Evolutionary conservation across 768 basidiomycete species (phyloP).

Genomic region (Boletus barrowsii): DNA sequence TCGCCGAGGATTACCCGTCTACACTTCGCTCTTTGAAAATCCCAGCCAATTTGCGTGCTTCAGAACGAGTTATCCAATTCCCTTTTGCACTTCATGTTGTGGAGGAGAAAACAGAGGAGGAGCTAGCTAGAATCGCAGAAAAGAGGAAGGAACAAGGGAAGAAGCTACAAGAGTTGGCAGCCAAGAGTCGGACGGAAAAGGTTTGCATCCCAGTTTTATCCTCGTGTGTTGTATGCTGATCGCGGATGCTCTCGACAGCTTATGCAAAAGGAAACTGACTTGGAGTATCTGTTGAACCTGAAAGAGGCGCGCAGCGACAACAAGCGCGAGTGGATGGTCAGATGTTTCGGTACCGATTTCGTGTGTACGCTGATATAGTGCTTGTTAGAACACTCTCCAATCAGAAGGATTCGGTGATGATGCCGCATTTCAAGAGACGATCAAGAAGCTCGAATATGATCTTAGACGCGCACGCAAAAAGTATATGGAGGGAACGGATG

Average conservation of each 20-base stretch:
- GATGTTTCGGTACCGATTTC: slow-evolving; percentile 14
- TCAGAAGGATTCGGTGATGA: slow-evolving; percentile 77
- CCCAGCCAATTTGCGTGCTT: slow-evolving; percentile 58
- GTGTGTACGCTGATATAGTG: background rate
- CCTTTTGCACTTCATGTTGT: slow-evolving; percentile 62
- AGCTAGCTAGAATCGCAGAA: slow-evolving; percentile 73
- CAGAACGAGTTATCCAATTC: slow-evolving; percentile 81
- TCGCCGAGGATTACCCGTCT: slow-evolving; percentile 70
- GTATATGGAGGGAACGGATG: slow-evolving; percentile 71
- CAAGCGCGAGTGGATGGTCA: slow-evolving; percentile 75
- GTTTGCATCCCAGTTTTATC: slow-evolving; percentile 34
- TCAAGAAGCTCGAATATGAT: slow-evolving; percentile 82
- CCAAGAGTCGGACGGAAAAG: slow-evolving; percentile 83
- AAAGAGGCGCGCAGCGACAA: slow-evolving; percentile 57
- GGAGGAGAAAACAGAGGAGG: slow-evolving; percentile 91
- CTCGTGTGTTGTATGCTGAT: background rate
- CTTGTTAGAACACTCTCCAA: slow-evolving; percentile 52
- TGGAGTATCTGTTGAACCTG: slow-evolving; percentile 62
- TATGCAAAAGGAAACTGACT: slow-evolving; percentile 69
- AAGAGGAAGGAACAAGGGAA: slow-evolving; percentile 82
- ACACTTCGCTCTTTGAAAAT: slow-evolving; percentile 67
- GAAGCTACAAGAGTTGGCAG: slow-evolving; percentile 88
- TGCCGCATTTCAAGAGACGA: slow-evolving; percentile 69
- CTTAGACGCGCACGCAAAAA: slow-evolving; percentile 79
- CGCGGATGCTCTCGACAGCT: slow-evolving; percentile 42